Percentiles rank a stretch among this genome's conserved stretches.
Evolutionary conservation across 2,329 filamentous ascomycete species (phyloP).

Genomic region (Pseudogymnoascus sp.): DNA sequence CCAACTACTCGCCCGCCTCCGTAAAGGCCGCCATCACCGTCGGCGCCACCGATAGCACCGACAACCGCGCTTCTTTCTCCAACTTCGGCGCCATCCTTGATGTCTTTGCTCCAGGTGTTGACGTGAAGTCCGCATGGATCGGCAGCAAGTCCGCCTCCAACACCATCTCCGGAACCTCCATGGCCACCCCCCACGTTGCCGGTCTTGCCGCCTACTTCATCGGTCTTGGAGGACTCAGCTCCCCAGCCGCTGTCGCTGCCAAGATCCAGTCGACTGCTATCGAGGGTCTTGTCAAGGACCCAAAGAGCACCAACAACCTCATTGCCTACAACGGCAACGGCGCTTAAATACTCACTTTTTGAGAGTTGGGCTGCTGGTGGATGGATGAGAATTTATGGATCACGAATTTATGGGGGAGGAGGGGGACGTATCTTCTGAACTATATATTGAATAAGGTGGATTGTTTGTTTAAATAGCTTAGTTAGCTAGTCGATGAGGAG

Average conservation of each 20-base stretch:
- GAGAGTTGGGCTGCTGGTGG: not conserved
- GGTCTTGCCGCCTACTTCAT: constrained; percentile 53
- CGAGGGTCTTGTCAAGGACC: constrained; percentile 32
- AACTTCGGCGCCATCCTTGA: constrained; percentile 44
- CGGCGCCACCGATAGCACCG: constrained; percentile 37
- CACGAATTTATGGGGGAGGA: not conserved
- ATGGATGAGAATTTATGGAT: not conserved
- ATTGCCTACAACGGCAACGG: constrained; percentile 47
- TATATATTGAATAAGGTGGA: not conserved
- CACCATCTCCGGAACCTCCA: constrained; percentile 50
- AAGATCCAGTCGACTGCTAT: constrained; percentile 38
- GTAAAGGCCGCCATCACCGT: constrained; percentile 43
- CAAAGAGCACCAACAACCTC: constrained; percentile 40
- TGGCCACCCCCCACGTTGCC: constrained; percentile 53
- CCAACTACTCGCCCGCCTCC: constrained; percentile 39
- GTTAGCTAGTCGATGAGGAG: not conserved
- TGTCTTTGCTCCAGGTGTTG: constrained; percentile 42
- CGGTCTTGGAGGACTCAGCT: constrained; percentile 34
- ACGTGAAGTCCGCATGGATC: constrained; percentile 40
- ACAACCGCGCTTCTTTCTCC: constrained; percentile 36
- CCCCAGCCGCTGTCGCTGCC: constrained; percentile 39
- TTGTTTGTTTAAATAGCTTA: not conserved
- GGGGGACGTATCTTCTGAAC: not conserved
- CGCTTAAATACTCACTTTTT: constrained; percentile 18
- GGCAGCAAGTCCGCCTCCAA: constrained; percentile 36